Evolutionary conservation across 1,139 yeast genomes (phyloP).

Genomic region (Yamadazyma atmosphaerica): DNA sequence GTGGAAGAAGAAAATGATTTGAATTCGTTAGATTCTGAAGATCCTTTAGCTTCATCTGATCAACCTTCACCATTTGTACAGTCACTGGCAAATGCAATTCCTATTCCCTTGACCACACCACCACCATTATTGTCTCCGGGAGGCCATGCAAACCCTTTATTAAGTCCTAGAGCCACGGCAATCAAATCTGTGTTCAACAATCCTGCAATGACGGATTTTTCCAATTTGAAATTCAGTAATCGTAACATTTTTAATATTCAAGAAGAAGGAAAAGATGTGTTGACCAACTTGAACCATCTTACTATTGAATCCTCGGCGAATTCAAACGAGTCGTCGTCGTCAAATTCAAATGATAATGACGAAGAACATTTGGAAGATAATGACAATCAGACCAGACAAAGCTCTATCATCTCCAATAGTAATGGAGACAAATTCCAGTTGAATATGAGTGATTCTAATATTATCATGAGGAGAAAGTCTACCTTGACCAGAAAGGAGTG

Average conservation of each 20-base stretch:
- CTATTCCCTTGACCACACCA: constrained; percentile 8
- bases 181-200: constrained; percentile 47
- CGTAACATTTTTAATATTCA: constrained; percentile 33
- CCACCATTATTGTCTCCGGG: constrained; percentile 3
- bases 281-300: constrained; percentile 16
- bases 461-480: constrained; percentile 39
- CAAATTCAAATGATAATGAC: constrained; percentile 20
- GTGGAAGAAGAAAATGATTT: constrained; percentile 4
- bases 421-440: constrained; percentile 38
- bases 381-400: constrained; percentile 40
- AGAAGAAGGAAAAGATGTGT: constrained; percentile 20
- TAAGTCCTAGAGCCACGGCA: constrained; percentile 45
- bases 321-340: constrained; percentile 19
- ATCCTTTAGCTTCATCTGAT: constrained; percentile 10
- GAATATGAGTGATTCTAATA: constrained; percentile 43
- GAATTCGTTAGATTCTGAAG: constrained; percentile 13
- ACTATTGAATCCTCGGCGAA: constrained; percentile 13
- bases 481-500: constrained; percentile 16
- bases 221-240: constrained; percentile 22
- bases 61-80: constrained; percentile 20
- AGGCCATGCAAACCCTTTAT: constrained; percentile 12
- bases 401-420: constrained; percentile 44
- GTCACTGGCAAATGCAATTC: constrained; percentile 5
- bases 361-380: constrained; percentile 21
- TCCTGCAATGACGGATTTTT: constrained; percentile 37